These are phyloP conservation scores for Gonapodya prolifera DNA, from an alignment of 192 early-diverging fungal genomes.

Conservation along the genomic window DNA sequence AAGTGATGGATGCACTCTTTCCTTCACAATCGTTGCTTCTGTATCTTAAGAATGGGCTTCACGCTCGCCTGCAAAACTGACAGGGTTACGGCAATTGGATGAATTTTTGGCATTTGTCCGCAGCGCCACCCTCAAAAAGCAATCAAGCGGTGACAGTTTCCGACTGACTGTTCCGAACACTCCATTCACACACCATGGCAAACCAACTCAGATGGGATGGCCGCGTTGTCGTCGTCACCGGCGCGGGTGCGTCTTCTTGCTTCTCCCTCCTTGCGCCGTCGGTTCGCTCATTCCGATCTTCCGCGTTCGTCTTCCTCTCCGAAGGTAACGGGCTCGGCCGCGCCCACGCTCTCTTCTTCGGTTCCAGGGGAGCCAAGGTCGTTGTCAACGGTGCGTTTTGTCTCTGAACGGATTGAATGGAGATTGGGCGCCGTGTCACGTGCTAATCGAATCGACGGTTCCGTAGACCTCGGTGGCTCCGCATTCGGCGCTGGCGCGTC, in stretches of 20 bases:
- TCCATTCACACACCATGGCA: too few species aligned
- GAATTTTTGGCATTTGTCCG: too few species aligned
- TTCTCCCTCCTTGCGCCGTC: not conserved
- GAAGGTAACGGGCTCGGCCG: not conserved
- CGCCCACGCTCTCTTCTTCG: constrained; percentile 1
- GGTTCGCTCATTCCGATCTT: not conserved
- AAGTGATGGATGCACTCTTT: too few species aligned
- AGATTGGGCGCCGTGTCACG: not conserved
- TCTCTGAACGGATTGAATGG: too few species aligned
- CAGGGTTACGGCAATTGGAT: too few species aligned
- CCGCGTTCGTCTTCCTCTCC: not conserved
- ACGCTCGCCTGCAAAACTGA: too few species aligned
- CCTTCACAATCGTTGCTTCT: too few species aligned
- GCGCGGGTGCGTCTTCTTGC: not conserved
- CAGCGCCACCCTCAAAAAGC: too few species aligned
- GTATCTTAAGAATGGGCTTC: too few species aligned
- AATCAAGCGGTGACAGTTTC: too few species aligned
- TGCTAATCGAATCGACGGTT: not conserved
- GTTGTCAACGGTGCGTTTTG: constrained; percentile 71
- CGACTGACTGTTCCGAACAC: too few species aligned
- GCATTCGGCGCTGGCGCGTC: constrained; percentile 26
- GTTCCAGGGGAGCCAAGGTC: constrained; percentile 57
- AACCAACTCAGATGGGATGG: too few species aligned
- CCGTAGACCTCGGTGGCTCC: constrained; percentile 54
- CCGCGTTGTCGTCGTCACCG: not conserved